phyloP scores from a whole-genome alignment of 768 basidiomycete genomes.

The Mycena kentingensis region DNA sequence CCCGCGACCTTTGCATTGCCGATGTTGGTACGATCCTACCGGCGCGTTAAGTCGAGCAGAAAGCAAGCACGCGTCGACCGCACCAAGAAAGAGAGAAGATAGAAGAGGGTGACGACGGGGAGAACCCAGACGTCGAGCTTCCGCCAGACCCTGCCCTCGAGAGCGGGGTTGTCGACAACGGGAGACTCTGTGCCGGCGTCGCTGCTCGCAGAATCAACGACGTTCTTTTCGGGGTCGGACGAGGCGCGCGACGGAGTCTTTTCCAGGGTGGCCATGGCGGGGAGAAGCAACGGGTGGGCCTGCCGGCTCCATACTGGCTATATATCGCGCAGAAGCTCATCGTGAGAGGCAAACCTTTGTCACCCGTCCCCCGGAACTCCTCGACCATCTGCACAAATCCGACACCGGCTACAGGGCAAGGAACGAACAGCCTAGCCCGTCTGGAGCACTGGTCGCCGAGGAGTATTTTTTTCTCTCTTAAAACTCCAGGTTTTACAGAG shows the following conservation, averaged over 20 bases:
- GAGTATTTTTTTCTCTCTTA: too few species aligned
- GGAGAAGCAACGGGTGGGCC: background rate
- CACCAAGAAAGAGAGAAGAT: constrained; percentile 57
- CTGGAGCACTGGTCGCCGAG: too few species aligned
- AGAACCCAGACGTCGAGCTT: constrained; percentile 53
- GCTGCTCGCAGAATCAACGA: constrained; percentile 23
- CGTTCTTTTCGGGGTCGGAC: constrained; percentile 34
- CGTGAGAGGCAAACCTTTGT: background rate
- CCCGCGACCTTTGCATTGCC: constrained; percentile 66
- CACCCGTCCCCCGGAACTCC: too few species aligned
- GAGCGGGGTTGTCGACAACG: constrained; percentile 28
- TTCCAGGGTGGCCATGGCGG: constrained; percentile 21
- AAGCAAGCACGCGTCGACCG: constrained; percentile 14
- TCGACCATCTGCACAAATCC: too few species aligned
- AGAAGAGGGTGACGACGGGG: constrained; percentile 51
- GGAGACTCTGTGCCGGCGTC: constrained; percentile 20
- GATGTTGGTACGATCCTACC: constrained; percentile 55
- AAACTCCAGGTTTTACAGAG: too few species aligned
- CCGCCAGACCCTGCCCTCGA: constrained; percentile 48
- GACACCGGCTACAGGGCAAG: too few species aligned
- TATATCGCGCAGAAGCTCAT: background rate
- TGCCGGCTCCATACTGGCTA: background rate
- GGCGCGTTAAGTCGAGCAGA: background rate
- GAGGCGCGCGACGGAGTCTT: constrained; percentile 26
- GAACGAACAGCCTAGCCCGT: too few species aligned